Evolutionary conservation across 768 basidiomycete species (phyloP).

Genomic region (Pleurotus djamor): DNA sequence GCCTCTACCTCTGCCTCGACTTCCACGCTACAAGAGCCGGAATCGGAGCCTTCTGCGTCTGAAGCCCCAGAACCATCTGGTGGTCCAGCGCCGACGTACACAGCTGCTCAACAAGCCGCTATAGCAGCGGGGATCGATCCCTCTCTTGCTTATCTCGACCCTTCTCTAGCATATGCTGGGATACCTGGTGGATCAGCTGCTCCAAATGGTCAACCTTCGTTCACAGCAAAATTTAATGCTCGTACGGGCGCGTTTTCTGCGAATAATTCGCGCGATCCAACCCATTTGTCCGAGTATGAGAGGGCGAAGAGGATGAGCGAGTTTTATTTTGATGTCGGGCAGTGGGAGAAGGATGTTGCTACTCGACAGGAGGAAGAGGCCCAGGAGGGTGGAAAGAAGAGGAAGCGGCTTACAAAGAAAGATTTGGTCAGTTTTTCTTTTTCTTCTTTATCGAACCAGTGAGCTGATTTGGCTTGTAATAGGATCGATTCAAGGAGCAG

Average conservation of each 20-base stretch:
- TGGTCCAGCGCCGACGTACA: constrained; percentile 27
- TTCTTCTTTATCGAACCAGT: neutral
- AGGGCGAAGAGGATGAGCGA: constrained; percentile 84
- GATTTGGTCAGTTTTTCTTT: constrained; percentile 60
- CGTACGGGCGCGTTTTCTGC: constrained; percentile 77
- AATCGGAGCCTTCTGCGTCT: neutral
- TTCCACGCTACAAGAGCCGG: constrained; percentile 12
- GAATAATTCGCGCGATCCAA: constrained; percentile 65
- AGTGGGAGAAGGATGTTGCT: constrained; percentile 72
- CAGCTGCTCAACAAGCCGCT: constrained; percentile 67
- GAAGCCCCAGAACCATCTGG: constrained; percentile 15
- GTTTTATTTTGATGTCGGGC: constrained; percentile 83
- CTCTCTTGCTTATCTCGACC: constrained; percentile 77
- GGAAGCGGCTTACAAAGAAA: constrained; percentile 78
- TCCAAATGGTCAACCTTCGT: constrained; percentile 34
- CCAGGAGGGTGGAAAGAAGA: constrained; percentile 63
- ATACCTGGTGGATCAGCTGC: constrained; percentile 26
- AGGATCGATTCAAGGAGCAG: constrained; percentile 86
- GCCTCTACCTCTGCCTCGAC: constrained; percentile 19
- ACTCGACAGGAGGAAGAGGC: constrained; percentile 32
- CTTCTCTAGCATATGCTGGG: constrained; percentile 50
- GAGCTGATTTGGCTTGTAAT: constrained; percentile 13
- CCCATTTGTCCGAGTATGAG: constrained; percentile 78
- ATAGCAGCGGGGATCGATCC: constrained; percentile 83
- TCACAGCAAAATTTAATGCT: constrained; percentile 77